Evolutionary conservation across 2,329 filamentous ascomycete species (phyloP), one percentile per base, ranked within the genome.

Genomic region (Apiospora rasikravindrae): DNA sequence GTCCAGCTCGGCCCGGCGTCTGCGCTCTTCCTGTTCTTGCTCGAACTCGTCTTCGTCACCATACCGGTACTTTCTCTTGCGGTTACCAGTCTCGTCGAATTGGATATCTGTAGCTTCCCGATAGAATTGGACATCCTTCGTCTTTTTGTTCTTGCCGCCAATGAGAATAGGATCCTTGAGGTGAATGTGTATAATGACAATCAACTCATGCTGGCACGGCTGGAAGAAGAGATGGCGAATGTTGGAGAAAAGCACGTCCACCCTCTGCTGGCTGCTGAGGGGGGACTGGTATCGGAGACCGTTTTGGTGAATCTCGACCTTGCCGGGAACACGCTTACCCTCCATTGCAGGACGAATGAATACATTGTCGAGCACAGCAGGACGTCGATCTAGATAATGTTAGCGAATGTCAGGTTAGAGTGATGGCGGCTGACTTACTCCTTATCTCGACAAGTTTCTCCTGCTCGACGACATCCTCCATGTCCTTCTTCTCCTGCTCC

Each of bases 191-290:
- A 99, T 98, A 78, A 99, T 94, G 76, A 99, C 97, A 76, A 99
- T 97, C 78, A 99, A 86, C 82, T 99, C 96, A 79, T 98, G 94
- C 77, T 95, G 93, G 79, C 95, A 98, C 40, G 97, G 96, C 82
- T 99, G 96, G 87, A 99, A 99, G 87, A 99, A 99, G 2, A 99
- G 88, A 81, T 99, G 96, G 83, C 97, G 97, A 81, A 99, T 94
- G 84, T 99, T 99, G 85, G 94, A 97, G 87, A 99, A 99, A 1
- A 99, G 89, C 70, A 99, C 91, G 78, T 99, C 96, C 68, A 99
- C 94, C 77, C 92, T 90, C 77, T 96, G 93, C 76, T 94, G 92
- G 29, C 91, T 91, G 81, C 93, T 91, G 75, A 97, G 86, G 70
- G 93, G 90, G 70, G 94, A 93, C 85, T 96, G 88, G 82, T 99